These are phyloP conservation scores for Sporothrix sp. DNA, from an alignment of 2,329 filamentous ascomycete genomes.

Conservation along the genomic window DNA sequence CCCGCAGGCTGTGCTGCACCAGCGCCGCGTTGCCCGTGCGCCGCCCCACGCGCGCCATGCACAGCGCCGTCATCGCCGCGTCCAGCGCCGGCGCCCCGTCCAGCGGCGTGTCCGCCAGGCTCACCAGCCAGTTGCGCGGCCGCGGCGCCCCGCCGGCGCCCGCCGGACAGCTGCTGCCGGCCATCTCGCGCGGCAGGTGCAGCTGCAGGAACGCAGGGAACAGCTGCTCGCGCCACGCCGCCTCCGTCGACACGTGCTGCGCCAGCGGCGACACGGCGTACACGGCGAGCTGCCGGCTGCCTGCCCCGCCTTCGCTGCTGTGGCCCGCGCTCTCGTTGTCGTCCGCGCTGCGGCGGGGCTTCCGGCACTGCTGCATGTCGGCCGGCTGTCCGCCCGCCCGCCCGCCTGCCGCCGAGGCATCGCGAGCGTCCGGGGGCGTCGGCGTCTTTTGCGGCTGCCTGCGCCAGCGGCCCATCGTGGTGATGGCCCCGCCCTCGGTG, in stretches of 20 bases:
- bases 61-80: slow-evolving; percentile 11
- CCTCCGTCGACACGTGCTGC: slow-evolving; percentile 1
- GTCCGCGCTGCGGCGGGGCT: background rate
- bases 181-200: slow-evolving; percentile 13
- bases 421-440: too few species aligned
- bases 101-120: slow-evolving; percentile 10
- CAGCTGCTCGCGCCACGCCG: slow-evolving; percentile 17
- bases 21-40: slow-evolving; percentile 7
- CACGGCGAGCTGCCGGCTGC: too few species aligned
- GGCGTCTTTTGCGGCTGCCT: slow-evolving; percentile 2
- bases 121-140: slow-evolving; percentile 17
- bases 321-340: too few species aligned
- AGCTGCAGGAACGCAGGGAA: slow-evolving; percentile 13
- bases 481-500: slow-evolving; percentile 1
- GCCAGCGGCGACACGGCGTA: background rate
- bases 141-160: background rate
- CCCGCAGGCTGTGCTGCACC: slow-evolving; percentile 14
- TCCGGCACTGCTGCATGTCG: slow-evolving; percentile 2
- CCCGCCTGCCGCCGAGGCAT: too few species aligned
- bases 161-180: background rate
- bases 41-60: slow-evolving; percentile 16
- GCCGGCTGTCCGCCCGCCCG: too few species aligned
- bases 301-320: too few species aligned
- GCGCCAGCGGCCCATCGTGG: slow-evolving; percentile 16
- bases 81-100: slow-evolving; percentile 12